Evolutionary conservation across 768 basidiomycete genomes (phyloP).

Genomic region (Leccinum broughii): DNA sequence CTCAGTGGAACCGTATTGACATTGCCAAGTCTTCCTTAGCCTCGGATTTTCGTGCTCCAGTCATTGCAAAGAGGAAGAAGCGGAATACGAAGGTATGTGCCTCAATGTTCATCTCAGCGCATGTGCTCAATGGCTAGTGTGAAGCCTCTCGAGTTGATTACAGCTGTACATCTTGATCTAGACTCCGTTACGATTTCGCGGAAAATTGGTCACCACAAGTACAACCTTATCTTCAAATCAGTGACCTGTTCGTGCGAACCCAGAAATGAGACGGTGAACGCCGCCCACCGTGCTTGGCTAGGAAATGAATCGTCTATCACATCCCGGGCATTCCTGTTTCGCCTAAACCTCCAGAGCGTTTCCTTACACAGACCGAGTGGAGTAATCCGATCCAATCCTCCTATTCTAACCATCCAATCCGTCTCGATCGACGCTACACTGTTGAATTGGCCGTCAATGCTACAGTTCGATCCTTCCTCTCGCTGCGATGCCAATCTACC

Average conservation of each 20-base stretch:
- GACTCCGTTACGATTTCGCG: slow-evolving; percentile 48
- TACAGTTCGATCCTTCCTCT: slow-evolving; percentile 26
- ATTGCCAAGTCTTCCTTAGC: slow-evolving; percentile 17
- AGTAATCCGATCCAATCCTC: slow-evolving; percentile 30
- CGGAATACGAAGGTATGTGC: slow-evolving; percentile 19
- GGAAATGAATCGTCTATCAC: slow-evolving; percentile 42
- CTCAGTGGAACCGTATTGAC: slow-evolving; percentile 5
- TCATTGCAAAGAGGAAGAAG: slow-evolving; percentile 19
- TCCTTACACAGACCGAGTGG: slow-evolving; percentile 45
- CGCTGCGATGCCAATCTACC: slow-evolving; percentile 59
- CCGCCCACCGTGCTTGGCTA: slow-evolving; percentile 52
- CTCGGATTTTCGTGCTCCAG: slow-evolving; percentile 17
- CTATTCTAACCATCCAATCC: slow-evolving; percentile 37
- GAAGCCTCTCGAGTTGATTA: slow-evolving; percentile 35
- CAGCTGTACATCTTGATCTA: slow-evolving; percentile 43
- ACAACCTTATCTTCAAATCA: slow-evolving; percentile 45
- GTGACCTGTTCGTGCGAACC: slow-evolving; percentile 43
- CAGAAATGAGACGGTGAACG: slow-evolving; percentile 46
- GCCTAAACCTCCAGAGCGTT: slow-evolving; percentile 42
- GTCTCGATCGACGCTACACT: slow-evolving; percentile 37
- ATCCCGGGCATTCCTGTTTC: slow-evolving; percentile 50
- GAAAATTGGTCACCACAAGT: slow-evolving; percentile 36
- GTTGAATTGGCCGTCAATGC: slow-evolving; percentile 63
- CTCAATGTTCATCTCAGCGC: not conserved
- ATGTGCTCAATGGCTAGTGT: slow-evolving; percentile 2